These are phyloP conservation scores for Penicillium sp. DNA, from an alignment of 2,329 filamentous ascomycete species.

Conservation along the genomic window DNA sequence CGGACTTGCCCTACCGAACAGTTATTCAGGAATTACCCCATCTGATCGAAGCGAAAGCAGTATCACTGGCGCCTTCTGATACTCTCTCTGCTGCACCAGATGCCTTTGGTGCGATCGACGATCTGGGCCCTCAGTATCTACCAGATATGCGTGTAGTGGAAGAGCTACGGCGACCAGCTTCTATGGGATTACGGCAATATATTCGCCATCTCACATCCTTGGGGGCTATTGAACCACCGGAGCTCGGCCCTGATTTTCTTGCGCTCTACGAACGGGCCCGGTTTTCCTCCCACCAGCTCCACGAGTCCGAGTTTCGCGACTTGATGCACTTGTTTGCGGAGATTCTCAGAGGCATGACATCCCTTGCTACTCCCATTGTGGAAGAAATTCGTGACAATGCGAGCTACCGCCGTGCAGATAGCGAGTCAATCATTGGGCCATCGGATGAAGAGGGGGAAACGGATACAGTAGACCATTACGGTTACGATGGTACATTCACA, in stretches of 20 bases:
- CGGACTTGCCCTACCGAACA: conserved; percentile 77
- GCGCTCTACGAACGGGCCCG: conserved; percentile 78
- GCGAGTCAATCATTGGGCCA: conserved; percentile 38
- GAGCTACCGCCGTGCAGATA: conserved; percentile 24
- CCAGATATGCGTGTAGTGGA: conserved; percentile 69
- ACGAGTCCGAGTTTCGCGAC: conserved; percentile 69
- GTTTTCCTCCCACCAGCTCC: conserved; percentile 71
- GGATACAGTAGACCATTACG: conserved; percentile 32
- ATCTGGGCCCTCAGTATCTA: conserved; percentile 37
- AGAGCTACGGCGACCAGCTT: conserved; percentile 68
- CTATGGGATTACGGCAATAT: conserved; percentile 79
- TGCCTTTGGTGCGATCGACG: conserved; percentile 33
- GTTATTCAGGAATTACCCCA: conserved; percentile 84
- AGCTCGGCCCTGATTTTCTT: conserved; percentile 64
- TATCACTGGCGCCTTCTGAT: conserved; percentile 73
- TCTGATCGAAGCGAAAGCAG: conserved; percentile 86
- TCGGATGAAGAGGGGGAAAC: conserved; percentile 43
- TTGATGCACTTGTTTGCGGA: conserved; percentile 85
- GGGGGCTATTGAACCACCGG: conserved; percentile 59
- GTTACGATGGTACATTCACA: conserved; percentile 21
- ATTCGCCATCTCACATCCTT: conserved; percentile 68
- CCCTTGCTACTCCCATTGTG: conserved; percentile 59
- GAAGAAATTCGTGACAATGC: conserved; percentile 32
- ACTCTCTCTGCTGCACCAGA: conserved; percentile 46
- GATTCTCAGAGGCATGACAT: conserved; percentile 73